Percentiles rank a stretch among this genome's conserved stretches.
Evolutionary conservation across 2,329 filamentous ascomycete genomes (phyloP).

Genomic region (Curvularia sp.): DNA sequence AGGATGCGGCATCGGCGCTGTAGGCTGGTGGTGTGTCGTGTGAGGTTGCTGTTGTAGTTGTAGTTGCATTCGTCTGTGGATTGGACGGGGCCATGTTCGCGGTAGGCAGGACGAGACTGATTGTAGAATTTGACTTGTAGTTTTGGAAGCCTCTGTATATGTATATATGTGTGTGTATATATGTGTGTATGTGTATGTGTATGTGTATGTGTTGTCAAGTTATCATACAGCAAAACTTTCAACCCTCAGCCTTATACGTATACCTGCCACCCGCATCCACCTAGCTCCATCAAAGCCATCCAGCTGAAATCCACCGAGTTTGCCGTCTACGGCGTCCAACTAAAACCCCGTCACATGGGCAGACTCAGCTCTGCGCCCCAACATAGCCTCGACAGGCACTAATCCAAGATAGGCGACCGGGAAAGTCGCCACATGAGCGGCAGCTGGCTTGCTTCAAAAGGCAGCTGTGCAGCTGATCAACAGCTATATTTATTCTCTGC

Average conservation of each 20-base stretch:
- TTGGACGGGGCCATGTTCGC: neutral
- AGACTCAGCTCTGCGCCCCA: neutral
- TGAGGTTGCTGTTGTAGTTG: neutral
- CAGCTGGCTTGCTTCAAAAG: neutral
- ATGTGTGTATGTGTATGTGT: neutral
- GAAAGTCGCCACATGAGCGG: neutral
- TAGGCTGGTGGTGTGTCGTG: slow-evolving; percentile 16
- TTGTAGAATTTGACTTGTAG: too few relatives aligned
- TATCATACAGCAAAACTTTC: too few relatives aligned
- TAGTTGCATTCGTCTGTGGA: neutral
- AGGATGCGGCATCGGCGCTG: neutral
- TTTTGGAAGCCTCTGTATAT: neutral
- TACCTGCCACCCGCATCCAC: too few relatives aligned
- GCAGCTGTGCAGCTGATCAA: too few relatives aligned
- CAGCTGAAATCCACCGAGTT: neutral
- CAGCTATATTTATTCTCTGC: too few relatives aligned
- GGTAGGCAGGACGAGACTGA: neutral
- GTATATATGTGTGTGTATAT: neutral
- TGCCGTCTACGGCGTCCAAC: neutral
- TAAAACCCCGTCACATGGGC: neutral
- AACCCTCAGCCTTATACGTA: neutral
- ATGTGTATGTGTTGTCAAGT: neutral
- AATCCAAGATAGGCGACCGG: neutral
- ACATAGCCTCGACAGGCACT: neutral
- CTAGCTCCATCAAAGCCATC: neutral